Evolutionary conservation across 306 rosid species (phyloP).

Genomic region (Prinsepia uniflora): DNA sequence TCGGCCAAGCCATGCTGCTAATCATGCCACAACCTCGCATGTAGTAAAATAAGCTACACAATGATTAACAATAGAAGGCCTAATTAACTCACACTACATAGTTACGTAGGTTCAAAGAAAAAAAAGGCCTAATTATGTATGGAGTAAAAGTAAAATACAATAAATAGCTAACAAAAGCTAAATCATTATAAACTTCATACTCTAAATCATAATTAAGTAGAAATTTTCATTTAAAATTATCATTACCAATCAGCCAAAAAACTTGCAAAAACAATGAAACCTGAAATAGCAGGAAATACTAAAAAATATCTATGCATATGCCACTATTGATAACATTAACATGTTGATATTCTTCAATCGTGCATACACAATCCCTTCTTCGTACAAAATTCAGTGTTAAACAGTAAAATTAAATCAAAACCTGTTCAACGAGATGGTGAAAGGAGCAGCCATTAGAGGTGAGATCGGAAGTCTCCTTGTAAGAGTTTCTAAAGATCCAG

Average conservation of each 20-base stretch:
- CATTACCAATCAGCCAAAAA: neutral
- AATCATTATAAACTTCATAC: neutral
- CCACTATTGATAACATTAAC: neutral
- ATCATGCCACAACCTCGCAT: slow-evolving; percentile 98
- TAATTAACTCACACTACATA: neutral
- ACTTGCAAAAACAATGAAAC: too few relatives aligned
- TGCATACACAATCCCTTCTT: neutral
- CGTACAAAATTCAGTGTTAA: too few relatives aligned
- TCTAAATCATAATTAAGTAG: too few relatives aligned
- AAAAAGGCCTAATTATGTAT: neutral
- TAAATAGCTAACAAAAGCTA: neutral
- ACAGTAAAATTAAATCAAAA: too few relatives aligned
- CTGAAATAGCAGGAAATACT: neutral
- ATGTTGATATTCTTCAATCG: neutral
- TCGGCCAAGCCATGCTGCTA: slow-evolving; percentile 96
- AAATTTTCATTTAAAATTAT: neutral
- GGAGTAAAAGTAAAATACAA: neutral
- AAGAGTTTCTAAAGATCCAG: too few relatives aligned
- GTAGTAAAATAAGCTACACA: slow-evolving; percentile 40
- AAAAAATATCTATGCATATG: too few relatives aligned
- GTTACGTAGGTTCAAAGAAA: neutral
- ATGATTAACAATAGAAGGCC: slow-evolving; percentile 14
- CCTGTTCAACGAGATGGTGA: too few relatives aligned
- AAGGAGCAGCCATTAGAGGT: too few relatives aligned
- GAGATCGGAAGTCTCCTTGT: too few relatives aligned